Evolutionary conservation across 257 asterid species (phyloP).

Genomic region (Solanum sitiens): DNA sequence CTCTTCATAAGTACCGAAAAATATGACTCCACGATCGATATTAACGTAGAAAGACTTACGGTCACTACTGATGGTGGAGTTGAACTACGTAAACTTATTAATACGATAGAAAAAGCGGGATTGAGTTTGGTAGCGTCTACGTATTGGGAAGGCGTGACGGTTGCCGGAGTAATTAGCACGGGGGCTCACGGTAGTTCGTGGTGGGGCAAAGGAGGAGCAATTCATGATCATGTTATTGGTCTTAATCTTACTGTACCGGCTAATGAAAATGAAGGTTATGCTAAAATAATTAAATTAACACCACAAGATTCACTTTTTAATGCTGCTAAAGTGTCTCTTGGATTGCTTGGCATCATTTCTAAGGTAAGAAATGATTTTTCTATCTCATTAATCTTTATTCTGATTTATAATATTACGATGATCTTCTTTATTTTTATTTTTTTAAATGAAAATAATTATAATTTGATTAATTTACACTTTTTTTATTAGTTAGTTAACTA

Average conservation of each 20-base stretch:
- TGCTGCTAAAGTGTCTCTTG: conserved; percentile 67
- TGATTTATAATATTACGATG: neutral
- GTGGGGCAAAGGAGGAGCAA: conserved; percentile 82
- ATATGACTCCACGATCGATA: conserved; percentile 20
- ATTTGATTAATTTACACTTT: too few species aligned
- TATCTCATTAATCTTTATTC: too few species aligned
- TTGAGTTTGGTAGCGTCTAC: conserved; percentile 72
- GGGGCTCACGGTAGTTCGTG: conserved; percentile 95
- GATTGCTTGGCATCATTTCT: conserved; percentile 69
- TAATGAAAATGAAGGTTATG: conserved; percentile 37
- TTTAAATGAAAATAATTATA: too few species aligned
- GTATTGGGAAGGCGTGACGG: conserved; percentile 85
- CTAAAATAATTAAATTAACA: conserved; percentile 28
- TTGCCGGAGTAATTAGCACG: conserved; percentile 62
- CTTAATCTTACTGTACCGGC: conserved; percentile 45
- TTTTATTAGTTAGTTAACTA: too few species aligned
- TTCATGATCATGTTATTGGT: conserved; percentile 67
- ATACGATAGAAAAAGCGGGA: conserved; percentile 47
- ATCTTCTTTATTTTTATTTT: neutral
- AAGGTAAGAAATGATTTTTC: conserved; percentile 26
- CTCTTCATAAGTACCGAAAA: conserved; percentile 62
- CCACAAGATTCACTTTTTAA: conserved; percentile 22
- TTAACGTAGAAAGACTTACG: conserved; percentile 17
- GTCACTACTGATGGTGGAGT: conserved; percentile 74
- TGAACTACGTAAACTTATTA: conserved; percentile 44